phyloP scores from a whole-genome alignment of 2,329 filamentous ascomycete genomes.

The Colletotrichum musae region DNA sequence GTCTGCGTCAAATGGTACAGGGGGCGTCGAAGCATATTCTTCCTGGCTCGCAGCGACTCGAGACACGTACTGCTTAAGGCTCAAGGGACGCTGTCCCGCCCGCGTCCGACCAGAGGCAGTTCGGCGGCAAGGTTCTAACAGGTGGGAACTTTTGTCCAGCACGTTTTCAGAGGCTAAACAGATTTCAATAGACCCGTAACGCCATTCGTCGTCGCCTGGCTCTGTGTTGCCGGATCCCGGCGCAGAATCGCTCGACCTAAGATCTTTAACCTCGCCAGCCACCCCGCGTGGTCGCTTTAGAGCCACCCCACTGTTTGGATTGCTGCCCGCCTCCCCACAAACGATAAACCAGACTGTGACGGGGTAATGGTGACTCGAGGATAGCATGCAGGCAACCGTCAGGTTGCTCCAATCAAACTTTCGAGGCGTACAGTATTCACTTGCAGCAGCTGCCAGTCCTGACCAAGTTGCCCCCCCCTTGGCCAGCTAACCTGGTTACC shows the following conservation, averaged over 20 bases:
- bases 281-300: not conserved
- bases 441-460: conserved; percentile 2
- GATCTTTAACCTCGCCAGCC: conserved; percentile 6
- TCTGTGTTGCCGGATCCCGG: not conserved
- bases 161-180: no score
- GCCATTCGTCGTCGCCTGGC: not conserved
- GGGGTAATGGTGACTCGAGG: conserved; percentile 3
- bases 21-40: conserved; percentile 10
- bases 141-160: no score
- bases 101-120: no score
- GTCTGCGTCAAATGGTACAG: not conserved
- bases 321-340: not conserved
- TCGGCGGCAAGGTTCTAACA: no score
- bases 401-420: not conserved
- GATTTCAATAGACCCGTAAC: no score
- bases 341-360: not conserved
- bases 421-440: not conserved
- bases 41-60: conserved; percentile 8
- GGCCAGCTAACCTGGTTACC: not conserved
- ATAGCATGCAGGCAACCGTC: conserved; percentile 21
- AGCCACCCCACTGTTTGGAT: not conserved
- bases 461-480: conserved; percentile 13
- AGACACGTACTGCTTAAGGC: no score
- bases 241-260: not conserved
- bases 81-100: no score